phyloP scores from a whole-genome alignment of 2,329 filamentous ascomycete species.

The Neoascochyta sp. region DNA sequence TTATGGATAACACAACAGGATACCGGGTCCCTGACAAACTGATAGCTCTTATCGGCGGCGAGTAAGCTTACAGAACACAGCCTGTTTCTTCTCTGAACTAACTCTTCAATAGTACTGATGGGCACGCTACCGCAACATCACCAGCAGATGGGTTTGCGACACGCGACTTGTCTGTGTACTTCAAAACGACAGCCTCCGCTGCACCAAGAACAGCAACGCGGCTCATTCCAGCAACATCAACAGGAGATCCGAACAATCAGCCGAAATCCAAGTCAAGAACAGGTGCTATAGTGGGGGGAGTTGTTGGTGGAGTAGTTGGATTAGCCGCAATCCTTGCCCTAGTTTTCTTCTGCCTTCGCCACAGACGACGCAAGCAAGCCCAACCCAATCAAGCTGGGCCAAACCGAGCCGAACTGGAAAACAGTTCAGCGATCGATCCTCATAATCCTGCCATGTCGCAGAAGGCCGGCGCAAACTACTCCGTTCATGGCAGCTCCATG shows the following conservation, averaged over 20 bases:
- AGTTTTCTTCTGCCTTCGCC: slow-evolving; percentile 20
- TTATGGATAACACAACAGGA: slow-evolving; percentile 9
- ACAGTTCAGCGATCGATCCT: background rate
- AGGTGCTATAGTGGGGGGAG: slow-evolving; percentile 35
- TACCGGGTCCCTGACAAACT: slow-evolving; percentile 48
- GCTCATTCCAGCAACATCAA: slow-evolving; percentile 18
- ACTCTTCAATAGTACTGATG: slow-evolving; percentile 30
- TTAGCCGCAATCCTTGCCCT: slow-evolving; percentile 17
- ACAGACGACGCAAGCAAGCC: slow-evolving; percentile 15
- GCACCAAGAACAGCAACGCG: slow-evolving; percentile 49
- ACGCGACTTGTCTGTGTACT: slow-evolving; percentile 50
- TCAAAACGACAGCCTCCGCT: slow-evolving; percentile 47
- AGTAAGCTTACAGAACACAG: slow-evolving; percentile 6
- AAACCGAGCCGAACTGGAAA: slow-evolving; percentile 1
- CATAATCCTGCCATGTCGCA: slow-evolving; percentile 1
- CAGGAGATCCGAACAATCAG: slow-evolving; percentile 1
- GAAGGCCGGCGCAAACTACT: slow-evolving; percentile 2
- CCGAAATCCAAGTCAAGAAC: slow-evolving; percentile 8
- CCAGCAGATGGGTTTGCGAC: slow-evolving; percentile 49
- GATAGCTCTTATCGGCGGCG: slow-evolving; percentile 41
- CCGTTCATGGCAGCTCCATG: slow-evolving; percentile 6
- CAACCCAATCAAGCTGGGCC: slow-evolving; percentile 1
- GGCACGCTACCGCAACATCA: slow-evolving; percentile 50
- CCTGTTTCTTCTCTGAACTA: slow-evolving; percentile 3
- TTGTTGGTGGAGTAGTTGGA: slow-evolving; percentile 30